Evolutionary conservation across 2,329 filamentous ascomycete genomes (phyloP), one percentile per base, ranked within the genome.

Genomic region (Aspergillus bombycis): DNA sequence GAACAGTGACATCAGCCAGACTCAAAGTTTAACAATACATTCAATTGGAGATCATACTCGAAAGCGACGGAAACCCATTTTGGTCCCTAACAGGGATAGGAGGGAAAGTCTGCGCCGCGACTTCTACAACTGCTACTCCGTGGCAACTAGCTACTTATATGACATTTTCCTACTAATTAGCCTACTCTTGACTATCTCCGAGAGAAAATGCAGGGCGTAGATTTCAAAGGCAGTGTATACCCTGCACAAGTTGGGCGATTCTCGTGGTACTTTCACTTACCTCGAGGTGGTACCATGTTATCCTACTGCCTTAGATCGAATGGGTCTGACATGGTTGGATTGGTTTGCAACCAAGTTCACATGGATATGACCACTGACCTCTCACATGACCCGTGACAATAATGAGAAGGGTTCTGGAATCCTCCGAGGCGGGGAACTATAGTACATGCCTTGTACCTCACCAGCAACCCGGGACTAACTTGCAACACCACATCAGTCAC

Each of bases 21-120:
- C 52, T 36, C 52, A 55, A 38, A 55, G n/a, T 38, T 55, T 36
- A 26, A 36, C 52, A 55, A 55, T 55, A 55, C 26, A 55, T 55
- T 55, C 21, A 55, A 55, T 55, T 55, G 52, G 52, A 38, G 52
- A 38, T 4, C 52, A 36, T 55, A 55, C 34, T 38, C 52, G 52
- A 55, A 55, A 38, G 34, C 30, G 19, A 55, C 30, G 10, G 52
- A 55, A 26, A 32, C 52, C 34, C 34, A 14, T 36, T 38, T 12
- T 41, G 32, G 32, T 11, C 32, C 52, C 52, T 23, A 3, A 26
- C 12, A 3, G 12, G 52, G 26, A 36, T n/a, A 38, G 36, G 32
- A 28, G 21, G 14, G 32, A 11, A 26, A 28, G 21, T 55, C 14
- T 26, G n/a, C 32, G 52, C 52, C 16, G 21, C 52, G 52, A 41